Evolutionary conservation across 179 eudicot species (phyloP).

Genomic region (Drosera spatulata): DNA sequence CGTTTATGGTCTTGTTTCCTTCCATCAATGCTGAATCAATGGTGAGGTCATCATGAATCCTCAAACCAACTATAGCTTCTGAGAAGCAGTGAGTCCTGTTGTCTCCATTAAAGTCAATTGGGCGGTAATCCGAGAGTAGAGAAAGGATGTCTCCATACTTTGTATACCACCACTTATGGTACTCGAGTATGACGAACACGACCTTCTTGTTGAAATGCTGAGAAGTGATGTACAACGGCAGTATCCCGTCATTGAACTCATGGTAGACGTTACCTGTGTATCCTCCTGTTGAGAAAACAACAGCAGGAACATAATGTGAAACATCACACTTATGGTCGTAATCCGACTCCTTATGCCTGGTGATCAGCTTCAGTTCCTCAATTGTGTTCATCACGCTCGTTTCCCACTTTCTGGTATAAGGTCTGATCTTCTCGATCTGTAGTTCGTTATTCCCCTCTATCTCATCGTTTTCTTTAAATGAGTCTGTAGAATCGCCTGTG

Average conservation of each 20-base stretch:
- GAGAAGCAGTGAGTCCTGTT: slow-evolving; percentile 64
- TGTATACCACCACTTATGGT: slow-evolving; percentile 79
- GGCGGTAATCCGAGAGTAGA: slow-evolving; percentile 59
- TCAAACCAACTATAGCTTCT: slow-evolving; percentile 65
- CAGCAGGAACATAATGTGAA: slow-evolving; percentile 63
- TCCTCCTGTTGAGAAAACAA: slow-evolving; percentile 92
- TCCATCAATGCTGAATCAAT: slow-evolving; percentile 51
- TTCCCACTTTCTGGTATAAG: slow-evolving; percentile 95
- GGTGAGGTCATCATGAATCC: slow-evolving; percentile 65
- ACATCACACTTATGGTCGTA: slow-evolving; percentile 40
- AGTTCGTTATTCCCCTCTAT: slow-evolving; percentile 13
- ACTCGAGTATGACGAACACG: slow-evolving; percentile 72
- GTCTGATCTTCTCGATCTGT: slow-evolving; percentile 59
- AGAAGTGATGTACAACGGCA: slow-evolving; percentile 80
- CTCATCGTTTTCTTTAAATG: slow-evolving; percentile 9
- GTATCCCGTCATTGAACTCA: slow-evolving; percentile 81
- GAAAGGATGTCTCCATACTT: slow-evolving; percentile 50
- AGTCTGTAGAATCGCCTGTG: slow-evolving; percentile 7
- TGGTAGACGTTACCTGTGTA: slow-evolving; percentile 90
- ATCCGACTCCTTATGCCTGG: slow-evolving; percentile 16
- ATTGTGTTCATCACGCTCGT: slow-evolving; percentile 46
- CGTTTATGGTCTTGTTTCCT: slow-evolving; percentile 30
- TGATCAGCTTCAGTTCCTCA: slow-evolving; percentile 44
- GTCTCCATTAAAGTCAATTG: slow-evolving; percentile 43
- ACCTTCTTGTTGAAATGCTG: slow-evolving; percentile 57